Base-by-base conservation (phyloP, 2,329 filamentous ascomycete species). In the Cordyceps sp. region DNA sequence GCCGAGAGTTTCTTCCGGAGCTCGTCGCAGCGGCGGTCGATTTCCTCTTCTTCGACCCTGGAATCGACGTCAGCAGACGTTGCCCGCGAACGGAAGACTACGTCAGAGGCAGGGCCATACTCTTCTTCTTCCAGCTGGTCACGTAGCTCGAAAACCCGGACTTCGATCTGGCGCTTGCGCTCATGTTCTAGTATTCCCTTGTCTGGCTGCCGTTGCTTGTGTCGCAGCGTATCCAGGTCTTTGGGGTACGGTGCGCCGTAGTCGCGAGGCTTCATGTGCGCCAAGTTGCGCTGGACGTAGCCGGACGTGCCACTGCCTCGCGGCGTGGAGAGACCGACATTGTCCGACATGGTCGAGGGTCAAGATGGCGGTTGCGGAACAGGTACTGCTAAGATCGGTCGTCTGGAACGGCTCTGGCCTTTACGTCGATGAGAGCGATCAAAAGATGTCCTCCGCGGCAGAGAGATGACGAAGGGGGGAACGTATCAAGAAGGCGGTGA, bases 271-370 rank as follows among this genome's bases (percentile, higher is more conserved):
- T 70, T 75, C 45, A 94, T 74, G 50, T 88, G 77, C 14, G 90
- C 90, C 23, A 85, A 73, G 61, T 96, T 98, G 55, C 85, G 83
- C 59, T 96, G 88, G 35, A 98, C 88, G 54, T 96, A 96, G 51
- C 90, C 90, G 1, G 88, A 96, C 35, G 90, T 98, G 30, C 90
- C 90, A 51, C 82, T 93, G 43, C 90, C 90, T 48, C 90, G 78
- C 4, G 90, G 90, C 5, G 90, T 98, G 35, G 79, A 76, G 46
- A 98, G 83, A 36, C 90, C 92, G 49, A 98, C 90, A 61, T 98
- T 98, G 42, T 90, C 85, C 37, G 86, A 90, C 90, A 96, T 96
- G 45, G n/a, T n/a, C n/a, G n/a, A n/a, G n/a, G n/a, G n/a, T n/a
- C n/a, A n/a, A n/a, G n/a, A n/a, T n/a, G n/a, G n/a, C n/a, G n/a